These are phyloP conservation scores for Leccinum fibrillosum DNA, from an alignment of 768 basidiomycete species.

Conservation along the genomic window DNA sequence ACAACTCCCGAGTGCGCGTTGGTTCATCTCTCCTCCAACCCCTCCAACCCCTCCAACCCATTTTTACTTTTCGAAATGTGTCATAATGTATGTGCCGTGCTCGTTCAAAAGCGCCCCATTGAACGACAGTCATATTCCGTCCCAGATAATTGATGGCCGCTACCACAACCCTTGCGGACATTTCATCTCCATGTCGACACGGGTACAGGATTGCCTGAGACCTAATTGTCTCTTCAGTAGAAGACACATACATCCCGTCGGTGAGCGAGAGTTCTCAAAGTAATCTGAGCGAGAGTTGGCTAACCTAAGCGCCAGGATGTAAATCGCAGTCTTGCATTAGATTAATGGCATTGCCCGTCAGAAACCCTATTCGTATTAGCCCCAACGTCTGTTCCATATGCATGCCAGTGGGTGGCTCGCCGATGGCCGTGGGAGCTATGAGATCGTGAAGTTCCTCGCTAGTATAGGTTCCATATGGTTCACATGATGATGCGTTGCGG, in stretches of 20 bases:
- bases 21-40: constrained; percentile 13
- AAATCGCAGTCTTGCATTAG: constrained; percentile 53
- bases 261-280: constrained; percentile 31
- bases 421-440: constrained; percentile 16
- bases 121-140: background rate
- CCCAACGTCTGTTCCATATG: constrained; percentile 43
- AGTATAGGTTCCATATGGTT: background rate
- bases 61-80: constrained; percentile 47
- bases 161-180: constrained; percentile 68
- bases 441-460: constrained; percentile 10
- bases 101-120: background rate
- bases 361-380: constrained; percentile 70
- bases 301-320: constrained; percentile 42
- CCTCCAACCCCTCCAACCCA: constrained; percentile 12
- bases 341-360: constrained; percentile 64
- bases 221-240: constrained; percentile 68
- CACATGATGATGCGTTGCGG: constrained; percentile 8
- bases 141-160: constrained; percentile 73
- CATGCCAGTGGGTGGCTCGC: constrained; percentile 6
- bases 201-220: constrained; percentile 60
- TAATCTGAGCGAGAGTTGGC: background rate
- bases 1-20: constrained; percentile 17
- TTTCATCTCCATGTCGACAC: constrained; percentile 70
- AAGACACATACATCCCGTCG: constrained; percentile 55
- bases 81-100: constrained; percentile 55